phyloP scores from a whole-genome alignment of 2,329 filamentous ascomycete species.

The Arthrobotrys megalospora region DNA sequence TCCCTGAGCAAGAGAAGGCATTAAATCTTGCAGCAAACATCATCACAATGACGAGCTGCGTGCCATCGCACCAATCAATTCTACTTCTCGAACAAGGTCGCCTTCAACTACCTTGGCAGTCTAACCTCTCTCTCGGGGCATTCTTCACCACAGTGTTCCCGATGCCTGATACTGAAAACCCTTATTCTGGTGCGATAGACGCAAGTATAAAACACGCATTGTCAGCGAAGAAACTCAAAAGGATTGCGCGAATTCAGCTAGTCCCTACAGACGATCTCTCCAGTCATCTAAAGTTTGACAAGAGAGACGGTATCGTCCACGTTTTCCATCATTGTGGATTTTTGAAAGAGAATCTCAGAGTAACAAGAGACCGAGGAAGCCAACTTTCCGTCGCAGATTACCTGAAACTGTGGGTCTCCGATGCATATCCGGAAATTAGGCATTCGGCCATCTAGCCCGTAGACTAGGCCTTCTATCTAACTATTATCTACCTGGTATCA shows the following conservation, averaged over 20 bases:
- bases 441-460: not conserved
- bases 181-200: slow-evolving; percentile 35
- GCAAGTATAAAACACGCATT: slow-evolving; percentile 62
- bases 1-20: slow-evolving; percentile 61
- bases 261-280: slow-evolving; percentile 64
- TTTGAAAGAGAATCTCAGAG: slow-evolving; percentile 64
- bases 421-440: no score
- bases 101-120: slow-evolving; percentile 61
- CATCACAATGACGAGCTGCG: slow-evolving; percentile 64
- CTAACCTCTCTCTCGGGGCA: slow-evolving; percentile 60
- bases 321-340: slow-evolving; percentile 65
- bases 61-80: slow-evolving; percentile 48
- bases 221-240: slow-evolving; percentile 63
- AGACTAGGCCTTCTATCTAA: no score
- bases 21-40: slow-evolving; percentile 63
- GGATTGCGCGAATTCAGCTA: slow-evolving; percentile 62
- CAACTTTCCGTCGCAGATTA: slow-evolving; percentile 38
- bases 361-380: slow-evolving; percentile 35
- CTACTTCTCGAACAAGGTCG: slow-evolving; percentile 62
- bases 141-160: slow-evolving; percentile 62
- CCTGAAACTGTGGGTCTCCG: slow-evolving; percentile 29
- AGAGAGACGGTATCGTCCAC: slow-evolving; percentile 62
- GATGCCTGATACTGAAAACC: slow-evolving; percentile 53
- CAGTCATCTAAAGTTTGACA: slow-evolving; percentile 64
- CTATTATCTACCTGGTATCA: not conserved